Conservation (phyloP, 2,329 filamentous ascomycete species). For the Alternaria angustiovoidea region DNA sequence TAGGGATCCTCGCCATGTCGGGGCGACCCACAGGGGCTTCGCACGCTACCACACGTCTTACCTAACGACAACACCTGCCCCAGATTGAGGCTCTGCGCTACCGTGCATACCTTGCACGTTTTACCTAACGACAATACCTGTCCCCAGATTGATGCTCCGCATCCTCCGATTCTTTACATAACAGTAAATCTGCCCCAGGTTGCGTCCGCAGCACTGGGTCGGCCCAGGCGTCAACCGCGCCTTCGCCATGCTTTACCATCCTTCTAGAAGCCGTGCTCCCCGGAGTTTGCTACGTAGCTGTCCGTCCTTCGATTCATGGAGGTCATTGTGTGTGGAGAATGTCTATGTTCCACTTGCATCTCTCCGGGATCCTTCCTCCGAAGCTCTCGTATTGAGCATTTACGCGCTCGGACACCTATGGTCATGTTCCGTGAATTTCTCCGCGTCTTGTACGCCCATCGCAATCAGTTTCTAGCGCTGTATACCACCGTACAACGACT, state of each 20-base stretch:
- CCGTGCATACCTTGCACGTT: background rate
- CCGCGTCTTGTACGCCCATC: slow-evolving; percentile 1
- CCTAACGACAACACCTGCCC: slow-evolving; percentile 10
- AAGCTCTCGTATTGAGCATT: background rate
- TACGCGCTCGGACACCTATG: background rate
- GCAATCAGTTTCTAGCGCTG: background rate
- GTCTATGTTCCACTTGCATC: slow-evolving; percentile 1
- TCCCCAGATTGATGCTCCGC: slow-evolving; percentile 11
- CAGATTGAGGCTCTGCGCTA: slow-evolving; percentile 11
- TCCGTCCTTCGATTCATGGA: background rate
- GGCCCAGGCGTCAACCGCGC: slow-evolving; percentile 1
- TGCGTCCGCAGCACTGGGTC: slow-evolving; percentile 13
- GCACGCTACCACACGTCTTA: slow-evolving; percentile 11
- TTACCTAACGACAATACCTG: slow-evolving; percentile 10
- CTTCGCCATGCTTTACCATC: background rate
- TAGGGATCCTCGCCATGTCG: background rate
- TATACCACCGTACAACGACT: background rate
- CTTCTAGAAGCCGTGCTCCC: slow-evolving; percentile 7
- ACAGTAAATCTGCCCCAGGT: slow-evolving; percentile 16
- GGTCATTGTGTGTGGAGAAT: background rate
- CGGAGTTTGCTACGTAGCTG: background rate
- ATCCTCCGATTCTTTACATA: slow-evolving; percentile 6
- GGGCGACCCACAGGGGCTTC: background rate
- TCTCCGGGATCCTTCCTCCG: background rate
- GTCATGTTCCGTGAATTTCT: background rate